These are phyloP conservation scores for Ambrosiella beaveri DNA, from an alignment of 2,329 filamentous ascomycete species.

Conservation along the genomic window DNA sequence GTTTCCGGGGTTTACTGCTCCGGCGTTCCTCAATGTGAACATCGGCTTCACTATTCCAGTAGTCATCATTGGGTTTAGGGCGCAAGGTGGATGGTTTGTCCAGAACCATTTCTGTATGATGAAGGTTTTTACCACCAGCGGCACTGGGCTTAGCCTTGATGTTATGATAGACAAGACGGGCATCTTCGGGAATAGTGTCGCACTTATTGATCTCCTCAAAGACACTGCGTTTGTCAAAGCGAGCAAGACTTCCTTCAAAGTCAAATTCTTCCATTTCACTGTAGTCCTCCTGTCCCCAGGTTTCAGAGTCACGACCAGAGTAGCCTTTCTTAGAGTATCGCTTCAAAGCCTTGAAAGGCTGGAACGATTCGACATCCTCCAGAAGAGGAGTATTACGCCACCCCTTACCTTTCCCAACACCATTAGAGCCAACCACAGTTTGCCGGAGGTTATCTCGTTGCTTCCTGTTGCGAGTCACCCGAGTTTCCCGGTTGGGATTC, in stretches of 20 bases:
- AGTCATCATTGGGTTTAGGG: constrained; percentile 27
- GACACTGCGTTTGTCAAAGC: constrained; percentile 83
- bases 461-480: constrained; percentile 8
- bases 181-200: constrained; percentile 75
- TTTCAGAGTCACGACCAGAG: constrained; percentile 27
- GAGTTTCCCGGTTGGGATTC: not conserved
- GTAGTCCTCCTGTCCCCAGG: constrained; percentile 91
- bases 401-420: constrained; percentile 28
- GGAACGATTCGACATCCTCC: constrained; percentile 39
- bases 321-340: constrained; percentile 19
- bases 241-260: constrained; percentile 73
- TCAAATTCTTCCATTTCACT: constrained; percentile 95
- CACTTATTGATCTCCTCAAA: constrained; percentile 86
- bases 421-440: not conserved
- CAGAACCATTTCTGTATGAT: constrained; percentile 82
- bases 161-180: constrained; percentile 82
- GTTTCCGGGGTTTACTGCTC: constrained; percentile 5
- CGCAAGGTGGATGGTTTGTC: constrained; percentile 30
- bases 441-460: constrained; percentile 1
- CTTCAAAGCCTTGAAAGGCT: constrained; percentile 45
- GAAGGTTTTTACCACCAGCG: constrained; percentile 71
- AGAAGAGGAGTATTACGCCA: constrained; percentile 44
- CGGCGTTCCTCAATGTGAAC: constrained; percentile 13
- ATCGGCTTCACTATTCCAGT: constrained; percentile 61
- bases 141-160: constrained; percentile 51